A percentile compares a stretch with the other conserved stretches of the same genome.
These are phyloP conservation scores for Cladorrhinum sp. DNA, from an alignment of 2,329 filamentous ascomycete genomes.

Conservation along the genomic window DNA sequence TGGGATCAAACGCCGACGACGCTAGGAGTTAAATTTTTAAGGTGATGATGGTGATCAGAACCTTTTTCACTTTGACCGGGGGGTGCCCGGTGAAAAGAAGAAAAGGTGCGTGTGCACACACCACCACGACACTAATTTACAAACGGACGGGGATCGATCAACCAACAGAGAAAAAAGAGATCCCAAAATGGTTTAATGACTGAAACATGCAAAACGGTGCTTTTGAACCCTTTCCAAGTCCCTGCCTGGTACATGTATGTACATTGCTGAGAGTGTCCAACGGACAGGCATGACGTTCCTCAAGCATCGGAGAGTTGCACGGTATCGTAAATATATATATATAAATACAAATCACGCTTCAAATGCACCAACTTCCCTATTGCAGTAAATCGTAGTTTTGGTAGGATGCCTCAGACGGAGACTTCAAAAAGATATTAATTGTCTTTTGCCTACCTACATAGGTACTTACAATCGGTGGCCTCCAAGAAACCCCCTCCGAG, in stretches of 20 bases:
- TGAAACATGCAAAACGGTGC: neutral
- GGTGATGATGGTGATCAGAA: neutral
- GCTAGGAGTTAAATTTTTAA: neutral
- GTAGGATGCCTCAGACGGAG: neutral
- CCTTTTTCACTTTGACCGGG: neutral
- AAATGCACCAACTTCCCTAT: neutral
- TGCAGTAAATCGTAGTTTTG: neutral
- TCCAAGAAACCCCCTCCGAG: neutral
- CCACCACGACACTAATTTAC: no score
- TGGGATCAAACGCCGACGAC: neutral
- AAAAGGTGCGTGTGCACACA: no score
- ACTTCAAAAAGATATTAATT: no score
- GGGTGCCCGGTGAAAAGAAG: neutral
- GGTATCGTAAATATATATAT: no score
- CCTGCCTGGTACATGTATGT: neutral
- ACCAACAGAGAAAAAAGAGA: neutral
- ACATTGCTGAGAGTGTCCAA: no score
- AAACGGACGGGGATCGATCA: neutral
- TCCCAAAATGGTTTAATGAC: neutral
- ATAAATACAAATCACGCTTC: no score
- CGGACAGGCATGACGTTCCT: no score
- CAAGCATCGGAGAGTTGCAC: no score
- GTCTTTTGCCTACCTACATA: neutral
- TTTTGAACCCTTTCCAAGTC: neutral
- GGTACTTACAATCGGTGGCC: neutral